These are phyloP conservation scores for Nitzschia palea DNA, from an alignment of 108 stramenopile genomes.

Conservation along the genomic window DNA sequence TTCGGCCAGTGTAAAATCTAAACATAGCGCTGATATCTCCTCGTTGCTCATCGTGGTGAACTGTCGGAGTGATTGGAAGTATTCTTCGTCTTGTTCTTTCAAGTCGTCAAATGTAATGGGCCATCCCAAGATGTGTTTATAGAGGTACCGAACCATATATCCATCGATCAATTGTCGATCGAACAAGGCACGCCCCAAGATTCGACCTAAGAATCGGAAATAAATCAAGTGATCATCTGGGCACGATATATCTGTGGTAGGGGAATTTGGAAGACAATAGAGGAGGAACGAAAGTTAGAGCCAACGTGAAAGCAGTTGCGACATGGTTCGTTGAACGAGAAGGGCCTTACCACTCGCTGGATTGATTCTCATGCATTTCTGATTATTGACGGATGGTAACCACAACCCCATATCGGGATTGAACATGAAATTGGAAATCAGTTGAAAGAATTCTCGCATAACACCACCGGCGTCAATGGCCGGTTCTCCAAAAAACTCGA, in stretches of 20 bases:
- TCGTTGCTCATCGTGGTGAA: conserved; percentile 41
- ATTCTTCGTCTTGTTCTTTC: conserved; percentile 82
- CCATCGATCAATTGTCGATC: conserved; percentile 95
- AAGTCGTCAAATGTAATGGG: conserved; percentile 94
- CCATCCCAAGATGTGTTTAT: conserved; percentile 98
- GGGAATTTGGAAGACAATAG: neutral
- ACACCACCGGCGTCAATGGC: conserved; percentile 98
- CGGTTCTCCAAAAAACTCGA: conserved; percentile 93
- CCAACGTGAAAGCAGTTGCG: neutral
- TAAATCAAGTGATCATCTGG: conserved; percentile 95
- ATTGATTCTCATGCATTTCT: conserved; percentile 93
- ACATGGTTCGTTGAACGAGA: too few relatives aligned
- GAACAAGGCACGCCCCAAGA: conserved; percentile 96
- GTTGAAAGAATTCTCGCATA: conserved; percentile 93
- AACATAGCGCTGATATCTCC: conserved; percentile 77
- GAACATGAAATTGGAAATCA: conserved; percentile 90
- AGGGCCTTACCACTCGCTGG: conserved; percentile 73
- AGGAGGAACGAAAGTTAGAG: neutral
- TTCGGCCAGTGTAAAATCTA: conserved; percentile 95
- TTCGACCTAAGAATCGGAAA: conserved; percentile 94
- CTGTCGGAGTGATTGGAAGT: conserved; percentile 76
- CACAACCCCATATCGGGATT: conserved; percentile 96
- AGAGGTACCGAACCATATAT: conserved; percentile 95
- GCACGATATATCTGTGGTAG: conserved; percentile 59
- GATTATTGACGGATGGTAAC: conserved; percentile 83